These are phyloP conservation scores for Aristolochia fimbriata DNA, from an alignment of 164 flowering plant species.

Conservation along the genomic window DNA sequence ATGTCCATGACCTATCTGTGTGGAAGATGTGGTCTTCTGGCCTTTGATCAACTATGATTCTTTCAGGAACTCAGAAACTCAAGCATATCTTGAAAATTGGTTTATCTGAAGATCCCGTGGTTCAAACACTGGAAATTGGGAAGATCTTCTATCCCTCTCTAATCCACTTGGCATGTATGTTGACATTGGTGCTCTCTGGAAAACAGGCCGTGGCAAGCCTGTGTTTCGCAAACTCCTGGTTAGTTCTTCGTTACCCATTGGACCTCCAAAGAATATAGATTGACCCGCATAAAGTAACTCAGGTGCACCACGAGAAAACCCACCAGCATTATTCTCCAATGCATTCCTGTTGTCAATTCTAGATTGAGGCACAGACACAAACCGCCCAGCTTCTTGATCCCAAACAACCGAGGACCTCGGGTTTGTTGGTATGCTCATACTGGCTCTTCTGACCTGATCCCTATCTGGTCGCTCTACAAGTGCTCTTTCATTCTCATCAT, in stretches of 20 bases:
- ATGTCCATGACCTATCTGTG: too few species aligned
- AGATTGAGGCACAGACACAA: constrained; percentile 42
- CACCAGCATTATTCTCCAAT: constrained; percentile 7
- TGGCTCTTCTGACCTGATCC: constrained; percentile 22
- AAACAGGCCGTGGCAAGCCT: constrained; percentile 8
- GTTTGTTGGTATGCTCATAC: constrained; percentile 16
- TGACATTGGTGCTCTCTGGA: constrained; percentile 27
- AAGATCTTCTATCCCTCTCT: constrained; percentile 40
- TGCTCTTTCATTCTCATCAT: constrained; percentile 22
- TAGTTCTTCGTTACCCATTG: constrained; percentile 45
- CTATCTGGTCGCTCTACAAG: constrained; percentile 13
- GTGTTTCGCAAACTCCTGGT: constrained; percentile 26
- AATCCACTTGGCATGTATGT: constrained; percentile 48
- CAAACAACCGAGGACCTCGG: constrained; percentile 53
- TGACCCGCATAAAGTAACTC: constrained; percentile 73
- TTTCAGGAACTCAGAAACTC: too few species aligned
- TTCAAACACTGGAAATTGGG: constrained; percentile 83
- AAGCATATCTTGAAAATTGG: constrained; percentile 28
- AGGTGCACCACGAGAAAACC: constrained; percentile 31
- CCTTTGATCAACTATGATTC: too few species aligned
- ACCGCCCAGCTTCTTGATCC: constrained; percentile 85
- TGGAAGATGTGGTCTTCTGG: too few species aligned
- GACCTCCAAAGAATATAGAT: constrained; percentile 90
- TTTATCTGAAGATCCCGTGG: constrained; percentile 50
- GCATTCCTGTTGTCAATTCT: constrained; percentile 7